Base-by-base conservation (phyloP, 2,329 filamentous ascomycete species). In the Ceratocystis variospora region DNA sequence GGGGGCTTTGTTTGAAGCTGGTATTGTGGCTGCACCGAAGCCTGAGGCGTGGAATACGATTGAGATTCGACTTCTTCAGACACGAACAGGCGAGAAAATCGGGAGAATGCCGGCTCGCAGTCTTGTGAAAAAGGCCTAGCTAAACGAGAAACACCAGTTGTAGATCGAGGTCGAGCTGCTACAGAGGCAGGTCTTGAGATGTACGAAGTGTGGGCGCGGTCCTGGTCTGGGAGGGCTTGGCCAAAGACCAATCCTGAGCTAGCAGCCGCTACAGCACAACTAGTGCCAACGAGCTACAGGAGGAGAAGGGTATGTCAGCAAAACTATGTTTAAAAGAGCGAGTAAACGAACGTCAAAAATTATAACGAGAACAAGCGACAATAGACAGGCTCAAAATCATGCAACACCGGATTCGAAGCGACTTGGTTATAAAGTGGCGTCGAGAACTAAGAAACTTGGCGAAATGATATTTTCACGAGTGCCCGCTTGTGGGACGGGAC, bases 211-310 rank as follows among this genome's bases (percentile, higher is more conserved):
- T 63, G 63, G 64, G 74, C 72, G 59, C 70, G 72, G 57, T 72
- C 74, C 64, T 62, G 61, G 25, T 68, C 64, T 68, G 76, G 71
- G 70, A 63, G 46, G 48, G 79, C 75, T 73, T 84, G 81, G 70
- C 81, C 82, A 74, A 85, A 84, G 70, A 81, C 81, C 69, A 85
- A 75, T 71, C 83, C 82, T 71, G 78, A 79, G 74, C 81, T 78
- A 71, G 82, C 82, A 72, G 82, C 81, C 75, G 82, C 83, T 73
- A 84, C 80, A 70, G 81, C 82, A 75, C 82, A 82, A 74, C 83
- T 81, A 71, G 82, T 80, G 74, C 82, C 83, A 75, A 84, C 80
- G 71, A 85, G 81, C 83, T 85, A 71, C 62, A 64, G 69, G 66
- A 68, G 57, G 46, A 41, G 59, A 22, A 33, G 17, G 28, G n/a